Conservation (phyloP, 1,139 yeast genomes). For the Candida sanyaensis region DNA sequence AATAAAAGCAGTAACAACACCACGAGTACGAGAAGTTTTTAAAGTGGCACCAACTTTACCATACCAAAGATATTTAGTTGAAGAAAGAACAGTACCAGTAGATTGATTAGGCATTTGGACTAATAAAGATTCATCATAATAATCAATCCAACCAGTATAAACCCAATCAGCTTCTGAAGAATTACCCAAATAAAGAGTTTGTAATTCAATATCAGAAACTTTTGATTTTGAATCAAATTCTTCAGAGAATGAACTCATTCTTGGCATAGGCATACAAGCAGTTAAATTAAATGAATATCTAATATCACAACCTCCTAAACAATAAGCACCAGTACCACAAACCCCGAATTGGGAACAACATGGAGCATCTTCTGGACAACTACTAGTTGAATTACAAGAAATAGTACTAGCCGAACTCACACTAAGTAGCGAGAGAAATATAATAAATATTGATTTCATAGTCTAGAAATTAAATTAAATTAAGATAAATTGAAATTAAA, state of each 20-base stretch:
- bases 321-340: constrained; percentile 82
- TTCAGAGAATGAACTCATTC: constrained; percentile 34
- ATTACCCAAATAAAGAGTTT: constrained; percentile 66
- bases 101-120: constrained; percentile 79
- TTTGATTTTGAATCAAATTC: constrained; percentile 36
- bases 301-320: constrained; percentile 84
- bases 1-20: constrained; percentile 87
- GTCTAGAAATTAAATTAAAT: neutral
- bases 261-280: constrained; percentile 70
- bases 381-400: constrained; percentile 47
- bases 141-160: constrained; percentile 68
- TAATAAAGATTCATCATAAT: constrained; percentile 53
- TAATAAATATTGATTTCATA: constrained; percentile 10
- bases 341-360: constrained; percentile 83
- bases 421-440: constrained; percentile 13
- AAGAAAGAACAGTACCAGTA: constrained; percentile 81
- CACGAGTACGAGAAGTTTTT: constrained; percentile 73
- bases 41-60: constrained; percentile 73
- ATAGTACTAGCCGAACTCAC: constrained; percentile 18
- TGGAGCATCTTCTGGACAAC: constrained; percentile 72
- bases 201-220: constrained; percentile 25
- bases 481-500: neutral
- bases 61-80: constrained; percentile 82
- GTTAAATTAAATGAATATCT: constrained; percentile 58
- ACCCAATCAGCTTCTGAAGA: constrained; percentile 69